Base-by-base conservation (phyloP, 2,329 filamentous ascomycete genomes). In the Penicillium psychrosexuale region DNA sequence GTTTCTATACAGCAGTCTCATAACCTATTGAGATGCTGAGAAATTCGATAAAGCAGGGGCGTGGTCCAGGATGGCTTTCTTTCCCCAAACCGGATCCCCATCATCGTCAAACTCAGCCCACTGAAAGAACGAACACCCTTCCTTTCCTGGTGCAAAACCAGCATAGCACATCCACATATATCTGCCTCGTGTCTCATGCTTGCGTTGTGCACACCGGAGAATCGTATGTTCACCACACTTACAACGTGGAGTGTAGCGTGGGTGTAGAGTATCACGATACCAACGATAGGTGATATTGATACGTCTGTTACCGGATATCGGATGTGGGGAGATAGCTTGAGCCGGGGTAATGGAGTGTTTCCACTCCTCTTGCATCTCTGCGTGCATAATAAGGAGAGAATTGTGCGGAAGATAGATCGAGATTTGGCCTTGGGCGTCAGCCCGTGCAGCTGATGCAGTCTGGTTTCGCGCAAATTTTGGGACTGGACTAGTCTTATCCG, bases 301-400 rank as follows among this genome's bases (percentile, higher is more conserved):
- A 38, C 94, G 82, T 60, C 84, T 86, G 63, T 86, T 91, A 0
- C 87, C 88, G 0, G 92, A 83, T 1, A 96, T 70, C 0, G 92
- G 90, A 70, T 99, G 94, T 1, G 91, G 90, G 58, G 91, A 88
- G 55, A 97, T 89, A 4, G 86, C 84, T 46, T 81, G 79, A 0
- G 89, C 86, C 0, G 91, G 89, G 0, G 85, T 80, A 40, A 99
- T 89, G 61, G 84, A 83, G 72, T 99, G 94, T 72, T 97, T 97
- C 91, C 91, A 97, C 68, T 89, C 87, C 69, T 97, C 93, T 69
- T 97, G 93, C 90, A 96, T 97, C 69, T 96, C 91, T 0, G 93
- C 92, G 67, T 97, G 92, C 94, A 99, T 97, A 9, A 97, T 80
- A 0, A 99, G 80, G 0, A 97, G 81, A 0, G 90, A 95, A 71